Evolutionary conservation across 148 eudicot genomes (phyloP).

Genomic region (Polygonum maritimum): DNA sequence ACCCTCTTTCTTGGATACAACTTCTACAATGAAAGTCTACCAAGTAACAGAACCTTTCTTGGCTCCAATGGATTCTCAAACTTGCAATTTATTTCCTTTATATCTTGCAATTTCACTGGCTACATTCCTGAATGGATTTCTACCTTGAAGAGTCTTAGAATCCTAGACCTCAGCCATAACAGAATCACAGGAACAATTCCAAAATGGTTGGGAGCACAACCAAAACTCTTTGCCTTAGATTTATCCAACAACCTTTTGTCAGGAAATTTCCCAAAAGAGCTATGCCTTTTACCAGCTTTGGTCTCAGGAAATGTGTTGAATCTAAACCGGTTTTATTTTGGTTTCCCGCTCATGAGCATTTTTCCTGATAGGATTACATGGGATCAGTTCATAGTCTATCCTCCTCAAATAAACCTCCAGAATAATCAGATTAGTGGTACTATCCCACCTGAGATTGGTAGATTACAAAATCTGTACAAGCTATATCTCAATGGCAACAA

Average conservation of each 20-base stretch:
- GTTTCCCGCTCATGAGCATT: constrained; percentile 66
- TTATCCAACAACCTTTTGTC: constrained; percentile 45
- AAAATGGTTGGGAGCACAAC: constrained; percentile 49
- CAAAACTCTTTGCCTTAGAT: constrained; percentile 66
- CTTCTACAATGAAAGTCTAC: constrained; percentile 49
- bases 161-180: constrained; percentile 57
- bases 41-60: constrained; percentile 27
- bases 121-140: constrained; percentile 55
- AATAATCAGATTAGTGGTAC: constrained; percentile 53
- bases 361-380: constrained; percentile 50
- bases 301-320: constrained; percentile 27
- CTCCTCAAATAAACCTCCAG: constrained; percentile 52
- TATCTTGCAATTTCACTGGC: constrained; percentile 59
- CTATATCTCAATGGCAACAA: constrained; percentile 54
- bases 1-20: constrained; percentile 49
- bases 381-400: constrained; percentile 58
- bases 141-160: constrained; percentile 46
- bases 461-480: constrained; percentile 44
- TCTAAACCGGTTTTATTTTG: constrained; percentile 40
- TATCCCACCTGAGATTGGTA: constrained; percentile 59
- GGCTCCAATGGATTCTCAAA: constrained; percentile 38
- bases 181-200: constrained; percentile 54
- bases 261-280: constrained; percentile 45
- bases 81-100: constrained; percentile 58
- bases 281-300: constrained; percentile 36